Percentiles rank a stretch among this genome's conserved stretches.
phyloP scores from a whole-genome alignment of 306 rosid genomes.

The Trichosanthes cucumerina region DNA sequence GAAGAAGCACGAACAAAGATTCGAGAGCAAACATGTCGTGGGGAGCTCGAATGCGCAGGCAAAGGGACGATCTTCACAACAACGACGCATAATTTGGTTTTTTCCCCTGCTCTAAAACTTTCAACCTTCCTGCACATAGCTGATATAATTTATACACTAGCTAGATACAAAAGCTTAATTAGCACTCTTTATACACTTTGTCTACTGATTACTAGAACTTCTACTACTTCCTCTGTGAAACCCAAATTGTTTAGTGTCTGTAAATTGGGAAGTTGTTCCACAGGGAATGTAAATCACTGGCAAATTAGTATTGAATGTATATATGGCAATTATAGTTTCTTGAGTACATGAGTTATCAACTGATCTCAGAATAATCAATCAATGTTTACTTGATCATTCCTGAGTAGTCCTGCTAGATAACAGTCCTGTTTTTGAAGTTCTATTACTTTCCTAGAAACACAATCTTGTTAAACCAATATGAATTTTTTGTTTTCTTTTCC shows the following conservation, averaged over 20 bases:
- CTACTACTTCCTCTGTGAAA: background rate
- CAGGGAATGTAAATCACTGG: background rate
- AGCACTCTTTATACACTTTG: background rate
- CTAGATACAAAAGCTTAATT: background rate
- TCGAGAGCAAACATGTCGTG: constrained; percentile 40
- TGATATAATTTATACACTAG: background rate
- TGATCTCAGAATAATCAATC: background rate
- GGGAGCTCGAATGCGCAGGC: constrained; percentile 74
- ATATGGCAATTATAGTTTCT: background rate
- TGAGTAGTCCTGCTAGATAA: background rate
- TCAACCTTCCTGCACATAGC: constrained; percentile 2
- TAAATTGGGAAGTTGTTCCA: background rate
- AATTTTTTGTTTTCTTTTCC: background rate
- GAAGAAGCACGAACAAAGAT: constrained; percentile 42
- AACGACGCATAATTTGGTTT: background rate
- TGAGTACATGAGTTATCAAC: background rate
- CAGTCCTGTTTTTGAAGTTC: background rate
- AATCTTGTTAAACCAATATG: background rate
- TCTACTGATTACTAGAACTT: background rate
- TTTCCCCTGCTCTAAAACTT: background rate
- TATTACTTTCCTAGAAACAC: background rate
- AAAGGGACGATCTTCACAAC: constrained; percentile 7
- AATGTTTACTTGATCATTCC: background rate
- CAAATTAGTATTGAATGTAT: background rate
- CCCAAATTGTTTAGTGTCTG: background rate